Percentiles rank a stretch among this genome's conserved stretches.
Evolutionary conservation across 75 land plant species (phyloP).

Genomic region (Adiantum capillusveneris): DNA sequence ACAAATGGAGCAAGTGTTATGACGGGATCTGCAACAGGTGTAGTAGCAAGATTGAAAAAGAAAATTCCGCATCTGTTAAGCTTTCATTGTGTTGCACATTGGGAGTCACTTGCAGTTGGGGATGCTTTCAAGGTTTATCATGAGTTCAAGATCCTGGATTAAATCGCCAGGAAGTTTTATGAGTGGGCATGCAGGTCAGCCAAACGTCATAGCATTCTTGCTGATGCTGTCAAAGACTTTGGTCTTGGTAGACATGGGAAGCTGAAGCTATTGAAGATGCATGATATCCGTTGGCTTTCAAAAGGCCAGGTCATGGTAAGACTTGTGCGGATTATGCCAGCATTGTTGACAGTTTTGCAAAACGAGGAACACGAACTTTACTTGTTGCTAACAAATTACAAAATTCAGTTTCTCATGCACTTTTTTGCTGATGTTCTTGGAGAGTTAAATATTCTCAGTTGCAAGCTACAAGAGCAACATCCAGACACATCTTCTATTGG

Average conservation of each 20-base stretch:
- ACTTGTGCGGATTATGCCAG: too few species aligned
- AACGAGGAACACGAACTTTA: background rate
- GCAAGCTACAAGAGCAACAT: background rate
- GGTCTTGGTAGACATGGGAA: background rate
- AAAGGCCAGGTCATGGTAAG: background rate
- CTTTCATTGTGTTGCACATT: too few species aligned
- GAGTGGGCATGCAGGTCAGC: background rate
- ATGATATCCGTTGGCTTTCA: background rate
- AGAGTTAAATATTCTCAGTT: background rate
- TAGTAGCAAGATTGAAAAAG: too few species aligned
- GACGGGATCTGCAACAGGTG: too few species aligned
- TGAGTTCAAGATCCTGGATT: background rate
- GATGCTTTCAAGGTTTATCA: background rate
- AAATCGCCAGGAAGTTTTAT: background rate
- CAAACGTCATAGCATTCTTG: background rate
- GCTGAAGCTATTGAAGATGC: background rate
- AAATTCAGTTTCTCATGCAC: too few species aligned
- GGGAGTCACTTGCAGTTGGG: background rate
- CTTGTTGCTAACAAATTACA: background rate
- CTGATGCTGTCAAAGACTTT: background rate
- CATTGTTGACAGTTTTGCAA: background rate
- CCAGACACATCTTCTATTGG: background rate
- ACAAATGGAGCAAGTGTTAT: too few species aligned
- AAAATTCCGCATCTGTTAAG: too few species aligned
- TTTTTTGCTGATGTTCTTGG: too few species aligned